phyloP scores from a whole-genome alignment of 306 rosid genomes.

The Cicer bijugum region DNA sequence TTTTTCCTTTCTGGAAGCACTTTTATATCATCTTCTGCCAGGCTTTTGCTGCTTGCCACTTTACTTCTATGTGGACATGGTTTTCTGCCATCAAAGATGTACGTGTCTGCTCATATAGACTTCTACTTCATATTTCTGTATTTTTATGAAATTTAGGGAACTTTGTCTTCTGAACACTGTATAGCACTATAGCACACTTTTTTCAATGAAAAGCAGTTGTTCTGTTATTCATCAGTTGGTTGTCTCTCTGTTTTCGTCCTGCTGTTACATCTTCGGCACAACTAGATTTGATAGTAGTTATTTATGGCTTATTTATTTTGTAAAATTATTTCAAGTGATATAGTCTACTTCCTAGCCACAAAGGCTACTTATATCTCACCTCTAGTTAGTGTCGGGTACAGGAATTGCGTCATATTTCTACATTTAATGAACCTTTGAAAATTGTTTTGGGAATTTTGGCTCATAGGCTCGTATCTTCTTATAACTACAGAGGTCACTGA shows the following conservation, averaged over 20 bases:
- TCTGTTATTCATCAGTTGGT: constrained; percentile 15
- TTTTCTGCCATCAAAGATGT: constrained; percentile 64
- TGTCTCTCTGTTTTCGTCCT: constrained; percentile 13
- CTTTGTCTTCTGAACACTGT: constrained; percentile 21
- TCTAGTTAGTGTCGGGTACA: constrained; percentile 29
- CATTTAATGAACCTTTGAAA: constrained; percentile 25
- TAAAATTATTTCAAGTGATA: constrained; percentile 26
- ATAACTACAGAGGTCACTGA: constrained; percentile 20
- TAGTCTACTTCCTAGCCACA: constrained; percentile 35
- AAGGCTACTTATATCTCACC: constrained; percentile 37
- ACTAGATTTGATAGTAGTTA: constrained; percentile 1
- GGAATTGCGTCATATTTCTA: constrained; percentile 6
- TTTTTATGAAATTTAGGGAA: constrained; percentile 18
- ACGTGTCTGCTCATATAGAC: constrained; percentile 48
- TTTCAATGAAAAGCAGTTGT: background rate
- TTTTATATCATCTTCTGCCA: constrained; percentile 62
- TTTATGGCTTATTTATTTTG: constrained; percentile 24
- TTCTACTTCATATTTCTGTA: constrained; percentile 25
- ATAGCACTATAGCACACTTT: constrained; percentile 17
- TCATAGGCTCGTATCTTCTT: constrained; percentile 23
- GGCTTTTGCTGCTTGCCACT: constrained; percentile 59
- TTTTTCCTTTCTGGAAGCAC: constrained; percentile 76
- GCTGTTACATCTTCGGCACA: constrained; percentile 32
- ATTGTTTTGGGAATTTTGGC: constrained; percentile 32
- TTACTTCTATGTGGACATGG: constrained; percentile 64